These are phyloP conservation scores for Blastocystis sp. DNA, from an alignment of 352 stramenopile species.

Conservation along the genomic window DNA sequence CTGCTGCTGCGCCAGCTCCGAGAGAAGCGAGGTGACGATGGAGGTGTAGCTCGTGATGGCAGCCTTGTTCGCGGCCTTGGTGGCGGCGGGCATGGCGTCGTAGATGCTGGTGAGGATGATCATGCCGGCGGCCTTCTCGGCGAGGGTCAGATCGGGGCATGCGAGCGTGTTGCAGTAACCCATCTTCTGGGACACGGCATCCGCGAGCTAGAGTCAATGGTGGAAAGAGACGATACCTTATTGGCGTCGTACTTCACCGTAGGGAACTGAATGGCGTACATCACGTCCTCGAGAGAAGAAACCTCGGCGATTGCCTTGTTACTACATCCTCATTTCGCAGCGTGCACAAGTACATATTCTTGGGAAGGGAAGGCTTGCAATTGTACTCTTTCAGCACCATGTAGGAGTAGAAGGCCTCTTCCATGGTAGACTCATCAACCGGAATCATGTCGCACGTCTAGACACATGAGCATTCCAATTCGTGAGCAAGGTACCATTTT, in stretches of 20 bases:
- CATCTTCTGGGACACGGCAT: not conserved
- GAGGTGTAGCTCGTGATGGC: not conserved
- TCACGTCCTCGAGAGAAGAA: constrained; percentile 12
- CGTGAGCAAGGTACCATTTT: not conserved
- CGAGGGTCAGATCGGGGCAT: not conserved
- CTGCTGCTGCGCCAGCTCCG: not conserved
- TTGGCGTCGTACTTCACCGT: constrained; percentile 31
- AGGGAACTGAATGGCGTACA: constrained; percentile 39
- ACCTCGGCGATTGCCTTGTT: not conserved
- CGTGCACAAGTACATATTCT: not conserved
- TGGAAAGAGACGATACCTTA: not conserved
- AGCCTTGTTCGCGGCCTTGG: not conserved
- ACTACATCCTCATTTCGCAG: not conserved
- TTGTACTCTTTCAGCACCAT: constrained; percentile 18
- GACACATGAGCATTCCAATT: not conserved
- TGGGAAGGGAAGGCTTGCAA: constrained; percentile 16
- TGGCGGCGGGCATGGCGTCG: not conserved
- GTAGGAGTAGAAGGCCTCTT: constrained; percentile 5
- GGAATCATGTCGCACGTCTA: constrained; percentile 5
- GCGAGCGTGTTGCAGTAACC: not conserved
- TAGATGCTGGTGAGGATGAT: constrained; percentile 8
- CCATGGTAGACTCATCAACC: not conserved
- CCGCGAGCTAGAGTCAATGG: not conserved
- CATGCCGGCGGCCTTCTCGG: constrained; percentile 9
- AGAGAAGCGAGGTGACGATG: constrained; percentile 9